phyloP scores from a whole-genome alignment of 176 grass and related monocot species.

The Lolium rigidum region DNA sequence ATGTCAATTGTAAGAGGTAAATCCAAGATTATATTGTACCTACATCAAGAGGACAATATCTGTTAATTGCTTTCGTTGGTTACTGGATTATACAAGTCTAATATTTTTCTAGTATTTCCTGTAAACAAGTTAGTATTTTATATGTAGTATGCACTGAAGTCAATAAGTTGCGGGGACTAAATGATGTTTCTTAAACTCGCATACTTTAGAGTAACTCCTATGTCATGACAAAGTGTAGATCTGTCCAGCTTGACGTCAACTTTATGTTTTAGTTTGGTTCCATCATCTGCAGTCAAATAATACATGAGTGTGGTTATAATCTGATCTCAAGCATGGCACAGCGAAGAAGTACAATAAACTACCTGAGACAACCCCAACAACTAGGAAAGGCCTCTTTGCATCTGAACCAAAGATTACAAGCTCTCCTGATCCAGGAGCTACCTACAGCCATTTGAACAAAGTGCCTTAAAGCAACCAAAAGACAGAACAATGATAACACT shows the following conservation, averaged over 20 bases:
- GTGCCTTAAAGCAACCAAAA: neutral
- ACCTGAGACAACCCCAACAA: constrained; percentile 68
- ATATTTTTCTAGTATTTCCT: neutral
- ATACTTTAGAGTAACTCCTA: constrained; percentile 61
- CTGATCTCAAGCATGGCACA: neutral
- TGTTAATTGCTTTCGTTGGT: neutral
- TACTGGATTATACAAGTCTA: neutral
- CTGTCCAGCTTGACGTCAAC: constrained; percentile 57
- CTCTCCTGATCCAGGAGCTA: constrained; percentile 60
- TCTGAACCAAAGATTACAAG: constrained; percentile 56
- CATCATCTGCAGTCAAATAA: constrained; percentile 49
- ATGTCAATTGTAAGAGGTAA: constrained; percentile 60
- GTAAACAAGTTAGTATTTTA: neutral
- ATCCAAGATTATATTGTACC: constrained; percentile 68
- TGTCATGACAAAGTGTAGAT: constrained; percentile 60
- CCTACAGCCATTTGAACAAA: constrained; percentile 44
- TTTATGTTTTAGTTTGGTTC: constrained; percentile 53
- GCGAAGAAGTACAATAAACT: neutral
- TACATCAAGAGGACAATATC: constrained; percentile 22
- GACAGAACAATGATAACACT: neutral
- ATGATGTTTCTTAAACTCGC: neutral
- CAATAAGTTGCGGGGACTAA: neutral
- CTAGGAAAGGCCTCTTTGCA: constrained; percentile 58
- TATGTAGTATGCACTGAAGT: neutral
- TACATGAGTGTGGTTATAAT: neutral